Evolutionary conservation across 2,329 filamentous ascomycete species (phyloP).

Genomic region (Pezicula radicicola): DNA sequence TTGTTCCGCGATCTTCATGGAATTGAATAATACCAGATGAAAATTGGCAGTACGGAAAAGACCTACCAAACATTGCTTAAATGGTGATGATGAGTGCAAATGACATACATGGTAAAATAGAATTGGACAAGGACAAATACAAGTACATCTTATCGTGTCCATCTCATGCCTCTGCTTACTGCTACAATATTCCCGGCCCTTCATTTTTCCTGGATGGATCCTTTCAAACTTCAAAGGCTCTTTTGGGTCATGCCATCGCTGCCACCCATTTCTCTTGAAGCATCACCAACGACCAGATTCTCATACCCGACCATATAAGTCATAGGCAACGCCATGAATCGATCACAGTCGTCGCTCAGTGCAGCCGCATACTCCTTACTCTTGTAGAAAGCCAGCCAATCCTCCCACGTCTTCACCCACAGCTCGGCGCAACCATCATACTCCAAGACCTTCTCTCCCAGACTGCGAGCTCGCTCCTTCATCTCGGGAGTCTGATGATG

Average conservation of each 20-base stretch:
- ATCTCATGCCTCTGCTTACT: too few relatives aligned
- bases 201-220: too few relatives aligned
- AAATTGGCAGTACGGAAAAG: too few relatives aligned
- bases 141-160: too few relatives aligned
- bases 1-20: too few relatives aligned
- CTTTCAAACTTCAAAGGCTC: too few relatives aligned
- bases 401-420: slow-evolving; percentile 7
- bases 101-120: too few relatives aligned
- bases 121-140: too few relatives aligned
- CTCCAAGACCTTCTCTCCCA: slow-evolving; percentile 4
- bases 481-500: slow-evolving; percentile 2
- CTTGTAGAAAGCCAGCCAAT: slow-evolving; percentile 8
- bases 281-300: slow-evolving; percentile 6
- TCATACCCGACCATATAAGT: slow-evolving; percentile 5
- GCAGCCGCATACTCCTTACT: slow-evolving; percentile 4
- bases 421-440: slow-evolving; percentile 9
- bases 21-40: too few relatives aligned
- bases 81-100: too few relatives aligned
- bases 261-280: neutral
- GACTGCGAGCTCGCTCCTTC: neutral
- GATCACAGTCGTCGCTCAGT: slow-evolving; percentile 3
- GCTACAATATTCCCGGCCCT: too few relatives aligned
- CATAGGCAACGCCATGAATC: slow-evolving; percentile 7
- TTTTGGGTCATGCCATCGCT: slow-evolving; percentile 27
- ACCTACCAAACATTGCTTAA: too few relatives aligned